Evolutionary conservation across 2,329 filamentous ascomycete genomes (phyloP), one percentile per base, ranked within the genome.

Genomic region (Trichoderma oligosporum): DNA sequence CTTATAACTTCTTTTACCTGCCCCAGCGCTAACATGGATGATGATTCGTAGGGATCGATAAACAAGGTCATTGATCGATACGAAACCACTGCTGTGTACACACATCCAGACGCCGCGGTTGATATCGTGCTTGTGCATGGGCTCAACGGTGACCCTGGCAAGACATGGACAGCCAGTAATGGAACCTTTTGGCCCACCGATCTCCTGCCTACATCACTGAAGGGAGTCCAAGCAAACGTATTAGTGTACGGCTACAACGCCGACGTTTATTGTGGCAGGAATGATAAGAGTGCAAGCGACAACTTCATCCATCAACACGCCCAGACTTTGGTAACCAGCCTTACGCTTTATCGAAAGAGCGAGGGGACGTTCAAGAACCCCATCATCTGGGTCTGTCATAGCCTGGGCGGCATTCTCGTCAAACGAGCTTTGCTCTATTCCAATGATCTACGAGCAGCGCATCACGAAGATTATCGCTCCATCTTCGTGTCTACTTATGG

Each of bases 311-410:
- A 85, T 60, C 82, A 88, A 65, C 87, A 90, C 71, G 86, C 87
- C 0, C 85, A 89, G 71, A 87, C 82, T 9, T 74, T 91, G 29
- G 78, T 88, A 6, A 80, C 79, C 4, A 82, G 77, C 44, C 74
- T 91, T 14, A 82, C 83, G 2, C 75, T 83, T 29, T 86, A 86
- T 67, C 79, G 87, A 62, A 82, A 79, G 65, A 78, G 78, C 62
- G 78, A 81, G 61, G 75, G 79, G 52, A 82, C 81, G 4, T 72
- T 75, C 31, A 76, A 78, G 22, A 82, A 85, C 42, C 86, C 88
- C 4, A 88, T 92, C 63, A 85, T 92, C 60, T 92, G 87, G 77
- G 82, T 91, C 33, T 86, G 82, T 49, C 88, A 91, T 69, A 88
- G 86, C 52, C 75, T 91, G 2, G 88, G 88, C 4, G 88, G 88